Base-by-base conservation (phyloP, 495 filamentous ascomycete genomes). In the Talaromyces ruber region DNA sequence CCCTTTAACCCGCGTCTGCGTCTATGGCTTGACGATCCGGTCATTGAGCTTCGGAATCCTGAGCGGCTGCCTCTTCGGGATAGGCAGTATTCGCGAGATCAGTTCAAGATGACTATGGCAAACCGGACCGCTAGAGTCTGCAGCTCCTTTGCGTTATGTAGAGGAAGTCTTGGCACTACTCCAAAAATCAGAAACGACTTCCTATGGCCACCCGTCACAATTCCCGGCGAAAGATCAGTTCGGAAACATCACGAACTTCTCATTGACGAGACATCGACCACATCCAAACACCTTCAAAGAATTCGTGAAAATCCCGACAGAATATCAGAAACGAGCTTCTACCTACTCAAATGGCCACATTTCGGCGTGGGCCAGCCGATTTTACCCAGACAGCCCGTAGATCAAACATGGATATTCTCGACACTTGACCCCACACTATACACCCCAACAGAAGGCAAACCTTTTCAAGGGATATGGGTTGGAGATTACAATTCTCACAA, bases 401-500 rank as follows among this genome's bases (percentile, higher is more conserved):
- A 92, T 63, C 81, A 86, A 14, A 72, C 93, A 26, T 76, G 82
- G 29, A 96, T 89, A 1, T 97, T 86, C 64, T 81, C 88, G 14
- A 92, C 93, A 0, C 79, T 98, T 3, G 84, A 88, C 60, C 81
- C 83, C 14, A 76, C 73, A 4, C 69, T 86, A 24, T 97, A 94
- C 68, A 92, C 85, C 0, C 91, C 92, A 0, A 93, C 91, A 0
- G 70, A 72, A n/a, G 77, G 85, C 45, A 91, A 91, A 69, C 93
- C 91, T 1, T 96, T 83, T 68, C 86, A 89, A 64, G 93, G 93
- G 0, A 88, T 98, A 24, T 98, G 90, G 90, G 88, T 93, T 9
- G 93, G 93, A 4, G 92, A 97, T 68, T 97, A 95, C 67, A 86
- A 85, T 12, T 85, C 82, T 0, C 92, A 98, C 68, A 91, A 92